Conservation (phyloP, 768 basidiomycete genomes). For the Gymnopilus junonius region DNA sequence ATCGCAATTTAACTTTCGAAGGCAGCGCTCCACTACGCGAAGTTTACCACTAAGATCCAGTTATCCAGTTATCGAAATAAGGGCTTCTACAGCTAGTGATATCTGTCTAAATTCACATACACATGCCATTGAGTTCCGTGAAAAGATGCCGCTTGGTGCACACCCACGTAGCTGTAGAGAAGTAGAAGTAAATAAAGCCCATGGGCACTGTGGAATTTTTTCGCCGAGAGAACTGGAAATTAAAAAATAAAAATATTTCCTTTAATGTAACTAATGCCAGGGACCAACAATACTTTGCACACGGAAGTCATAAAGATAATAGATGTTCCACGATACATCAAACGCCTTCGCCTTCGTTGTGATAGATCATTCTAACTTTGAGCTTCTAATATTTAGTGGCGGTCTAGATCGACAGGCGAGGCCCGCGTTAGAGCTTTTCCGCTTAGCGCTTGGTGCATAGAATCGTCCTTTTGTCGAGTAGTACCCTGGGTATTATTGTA, state of each 20-base stretch:
- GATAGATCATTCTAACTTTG: background rate
- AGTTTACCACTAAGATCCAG: background rate
- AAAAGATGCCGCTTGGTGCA: background rate
- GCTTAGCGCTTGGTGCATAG: background rate
- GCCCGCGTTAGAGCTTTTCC: background rate
- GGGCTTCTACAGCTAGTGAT: background rate
- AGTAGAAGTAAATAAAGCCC: background rate
- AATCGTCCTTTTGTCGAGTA: background rate
- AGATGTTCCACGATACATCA: background rate
- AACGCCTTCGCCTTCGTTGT: background rate
- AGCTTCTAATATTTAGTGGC: background rate
- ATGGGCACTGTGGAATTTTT: background rate
- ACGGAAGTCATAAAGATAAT: no score
- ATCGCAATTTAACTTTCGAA: background rate
- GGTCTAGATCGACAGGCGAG: background rate
- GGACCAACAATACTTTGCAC: background rate
- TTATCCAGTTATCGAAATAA: background rate
- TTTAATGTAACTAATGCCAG: background rate
- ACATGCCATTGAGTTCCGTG: background rate
- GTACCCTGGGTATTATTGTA: background rate
- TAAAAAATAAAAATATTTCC: background rate
- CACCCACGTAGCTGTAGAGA: background rate
- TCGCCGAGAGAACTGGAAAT: background rate
- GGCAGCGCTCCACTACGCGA: background rate
- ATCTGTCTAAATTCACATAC: background rate